Base-by-base conservation (phyloP, 768 basidiomycete species). In the Phallus indusiatus region DNA sequence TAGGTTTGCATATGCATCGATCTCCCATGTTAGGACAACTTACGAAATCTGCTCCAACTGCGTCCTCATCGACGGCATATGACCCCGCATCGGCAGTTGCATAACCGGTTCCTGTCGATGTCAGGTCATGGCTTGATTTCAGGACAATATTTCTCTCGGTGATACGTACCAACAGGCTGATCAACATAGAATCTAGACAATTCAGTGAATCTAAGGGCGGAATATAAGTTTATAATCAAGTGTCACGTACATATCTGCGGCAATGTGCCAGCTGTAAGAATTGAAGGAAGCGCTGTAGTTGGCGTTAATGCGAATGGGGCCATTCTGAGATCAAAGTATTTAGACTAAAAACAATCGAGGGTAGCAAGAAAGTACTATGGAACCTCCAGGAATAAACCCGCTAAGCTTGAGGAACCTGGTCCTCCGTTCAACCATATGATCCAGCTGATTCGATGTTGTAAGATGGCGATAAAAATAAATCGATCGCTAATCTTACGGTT, bases 31-130 rank as follows among this genome's bases (percentile, higher is more conserved):
- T n/a, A 48, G 21, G 8, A 21, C 21, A 18, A 58, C 48, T 50
- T 46, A 58, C 76, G 51, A 77, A 78, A 60, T 78, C 76, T n/a
- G 65, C 63, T 2, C 78, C 86, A 74, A 86, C 77, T 67, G 86
- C 81, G 59, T 87, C 81, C 67, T 87, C 85, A 55, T 82, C 78
- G 28, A 72, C 71, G 59, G 82, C 56, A 66, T 82, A 86, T 24
- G 84, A 85, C 51, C 74, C 65, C 3, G 78, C 70, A 64, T 87
- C 86, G 7, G 78, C 79, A 4, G 86, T 89, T 14, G 84, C 77
- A 65, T 74, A 87, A 4, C 86, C 87, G 8, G 73, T 71, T 10
- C 85, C 86, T 58, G 46, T 47, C 4, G 10, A 50, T 34, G 10
- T 17, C 22, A 20, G n/a, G 33, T 18, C 11, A 18, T 50, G 20